Evolutionary conservation across 2,329 filamentous ascomycete species (phyloP).

Genomic region (Colletotrichum sp.): DNA sequence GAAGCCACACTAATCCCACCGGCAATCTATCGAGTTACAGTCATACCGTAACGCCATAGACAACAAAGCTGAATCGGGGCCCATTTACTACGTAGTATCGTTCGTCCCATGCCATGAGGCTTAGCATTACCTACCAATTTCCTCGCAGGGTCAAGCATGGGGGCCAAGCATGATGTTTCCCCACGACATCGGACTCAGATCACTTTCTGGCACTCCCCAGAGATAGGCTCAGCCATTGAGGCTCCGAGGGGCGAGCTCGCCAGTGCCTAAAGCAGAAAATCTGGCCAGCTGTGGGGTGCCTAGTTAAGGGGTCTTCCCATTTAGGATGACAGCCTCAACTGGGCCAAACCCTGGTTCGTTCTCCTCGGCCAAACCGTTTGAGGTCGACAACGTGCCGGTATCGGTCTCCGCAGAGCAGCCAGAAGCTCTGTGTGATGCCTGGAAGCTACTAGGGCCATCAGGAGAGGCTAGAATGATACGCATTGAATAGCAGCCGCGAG

Average conservation of each 20-base stretch:
- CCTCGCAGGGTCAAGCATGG: background rate
- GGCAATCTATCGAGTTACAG: background rate
- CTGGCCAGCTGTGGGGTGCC: background rate
- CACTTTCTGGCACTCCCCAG: background rate
- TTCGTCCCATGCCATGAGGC: background rate
- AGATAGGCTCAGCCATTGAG: background rate
- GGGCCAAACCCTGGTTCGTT: background rate
- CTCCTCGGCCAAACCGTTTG: background rate
- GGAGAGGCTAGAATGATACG: background rate
- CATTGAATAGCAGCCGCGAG: background rate
- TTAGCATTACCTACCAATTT: background rate
- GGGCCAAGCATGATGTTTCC: background rate
- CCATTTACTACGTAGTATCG: background rate
- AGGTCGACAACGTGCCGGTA: background rate
- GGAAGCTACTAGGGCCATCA: background rate
- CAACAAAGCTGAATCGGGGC: background rate
- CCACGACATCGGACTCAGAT: background rate
- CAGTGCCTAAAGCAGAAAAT: background rate
- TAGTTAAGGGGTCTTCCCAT: background rate
- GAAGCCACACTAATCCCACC: background rate
- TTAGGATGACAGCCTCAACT: background rate
- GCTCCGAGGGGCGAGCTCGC: background rate
- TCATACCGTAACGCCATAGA: background rate
- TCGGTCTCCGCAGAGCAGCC: background rate
- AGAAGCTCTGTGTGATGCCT: background rate